A percentile compares a stretch with the other conserved stretches of the same genome.
phyloP scores from a whole-genome alignment of 257 asterid genomes.

The Scutellaria barbata region DNA sequence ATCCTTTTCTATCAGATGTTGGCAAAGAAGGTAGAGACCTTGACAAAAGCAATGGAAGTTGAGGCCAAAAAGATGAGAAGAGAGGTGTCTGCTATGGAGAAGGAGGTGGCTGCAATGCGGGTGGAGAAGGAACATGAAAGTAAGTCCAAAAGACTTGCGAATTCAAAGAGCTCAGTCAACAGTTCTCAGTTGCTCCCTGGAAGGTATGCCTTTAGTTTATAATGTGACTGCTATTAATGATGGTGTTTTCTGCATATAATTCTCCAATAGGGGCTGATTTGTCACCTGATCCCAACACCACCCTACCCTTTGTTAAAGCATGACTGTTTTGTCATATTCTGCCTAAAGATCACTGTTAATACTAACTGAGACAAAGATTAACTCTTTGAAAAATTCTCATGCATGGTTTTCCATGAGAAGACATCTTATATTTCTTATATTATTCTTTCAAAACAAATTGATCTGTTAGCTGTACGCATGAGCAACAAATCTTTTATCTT shows the following conservation, averaged over 20 bases:
- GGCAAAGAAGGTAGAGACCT: constrained; percentile 94
- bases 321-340: neutral
- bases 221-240: constrained; percentile 10
- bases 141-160: constrained; percentile 70
- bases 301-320: neutral
- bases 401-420: constrained; percentile 7
- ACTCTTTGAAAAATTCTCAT: neutral
- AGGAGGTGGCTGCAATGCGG: constrained; percentile 98
- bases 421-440: neutral
- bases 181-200: constrained; percentile 78
- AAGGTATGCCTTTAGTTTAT: constrained; percentile 55
- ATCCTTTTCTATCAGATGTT: constrained; percentile 63
- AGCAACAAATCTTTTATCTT: neutral
- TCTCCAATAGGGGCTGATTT: neutral
- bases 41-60: constrained; percentile 97
- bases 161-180: constrained; percentile 63
- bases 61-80: constrained; percentile 99
- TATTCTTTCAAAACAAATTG: constrained; percentile 1
- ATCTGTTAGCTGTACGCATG: neutral
- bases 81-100: constrained; percentile 99
- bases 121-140: constrained; percentile 85
- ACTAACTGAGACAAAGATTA: constrained; percentile 2
- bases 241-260: constrained; percentile 17
- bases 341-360: neutral
- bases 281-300: neutral